Conservation (phyloP, 2,329 filamentous ascomycete genomes). For the Zalaria obscura region DNA sequence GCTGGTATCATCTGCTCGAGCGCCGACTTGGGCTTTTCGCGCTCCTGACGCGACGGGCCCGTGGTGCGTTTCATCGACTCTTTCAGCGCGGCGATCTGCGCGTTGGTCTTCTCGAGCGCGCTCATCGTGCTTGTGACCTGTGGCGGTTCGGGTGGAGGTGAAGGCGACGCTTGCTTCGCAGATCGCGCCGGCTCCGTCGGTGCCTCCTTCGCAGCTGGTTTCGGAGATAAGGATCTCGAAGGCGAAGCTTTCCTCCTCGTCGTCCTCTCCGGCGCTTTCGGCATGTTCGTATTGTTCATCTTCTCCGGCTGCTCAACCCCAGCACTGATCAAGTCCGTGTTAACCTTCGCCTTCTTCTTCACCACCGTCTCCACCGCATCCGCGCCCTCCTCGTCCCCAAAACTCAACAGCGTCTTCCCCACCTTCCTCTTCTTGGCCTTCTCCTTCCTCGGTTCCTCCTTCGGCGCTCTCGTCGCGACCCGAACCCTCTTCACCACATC, state of each 20-base stretch:
- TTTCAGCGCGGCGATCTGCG: constrained; percentile 67
- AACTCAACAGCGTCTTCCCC: constrained; percentile 65
- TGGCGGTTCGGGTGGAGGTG: constrained; percentile 19
- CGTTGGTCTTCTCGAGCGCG: constrained; percentile 54
- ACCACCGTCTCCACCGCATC: constrained; percentile 40
- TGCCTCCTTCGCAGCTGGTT: constrained; percentile 3
- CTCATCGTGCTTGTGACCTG: constrained; percentile 7
- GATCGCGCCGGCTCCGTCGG: neutral
- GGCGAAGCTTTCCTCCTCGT: constrained; percentile 4
- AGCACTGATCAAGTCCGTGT: constrained; percentile 53
- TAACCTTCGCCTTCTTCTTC: constrained; percentile 65
- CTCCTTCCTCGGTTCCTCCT: constrained; percentile 28
- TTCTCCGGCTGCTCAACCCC: constrained; percentile 15
- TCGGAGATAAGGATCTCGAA: constrained; percentile 9
- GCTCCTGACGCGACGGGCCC: constrained; percentile 23
- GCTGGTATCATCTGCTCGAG: constrained; percentile 62
- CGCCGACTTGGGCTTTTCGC: constrained; percentile 49
- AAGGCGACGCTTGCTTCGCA: constrained; percentile 7
- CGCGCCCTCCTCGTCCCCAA: constrained; percentile 50
- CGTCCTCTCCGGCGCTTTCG: constrained; percentile 11
- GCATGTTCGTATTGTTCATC: constrained; percentile 10
- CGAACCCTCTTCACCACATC: constrained; percentile 61
- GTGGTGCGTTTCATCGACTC: constrained; percentile 61
- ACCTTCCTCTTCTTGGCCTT: constrained; percentile 46
- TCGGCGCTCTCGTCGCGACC: constrained; percentile 35